Percentiles rank a stretch among this genome's conserved stretches.
These are phyloP conservation scores for Cytospora paraplurivora DNA, from an alignment of 2,329 filamentous ascomycete species.

Conservation along the genomic window DNA sequence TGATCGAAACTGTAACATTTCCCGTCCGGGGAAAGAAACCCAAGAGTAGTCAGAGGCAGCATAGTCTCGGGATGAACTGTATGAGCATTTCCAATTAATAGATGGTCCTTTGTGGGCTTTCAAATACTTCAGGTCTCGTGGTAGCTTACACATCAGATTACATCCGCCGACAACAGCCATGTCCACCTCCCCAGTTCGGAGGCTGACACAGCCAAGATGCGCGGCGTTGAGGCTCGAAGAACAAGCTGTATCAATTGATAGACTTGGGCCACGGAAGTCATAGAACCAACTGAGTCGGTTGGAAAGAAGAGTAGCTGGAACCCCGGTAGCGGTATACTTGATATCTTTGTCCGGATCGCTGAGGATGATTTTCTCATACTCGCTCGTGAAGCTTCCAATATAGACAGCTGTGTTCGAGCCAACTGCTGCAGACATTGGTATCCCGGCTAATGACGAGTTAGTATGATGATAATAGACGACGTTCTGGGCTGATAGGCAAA, in stretches of 20 bases:
- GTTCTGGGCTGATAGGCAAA: not conserved
- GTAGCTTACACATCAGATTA: not conserved
- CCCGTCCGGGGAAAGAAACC: constrained; percentile 54
- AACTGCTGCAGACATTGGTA: not conserved
- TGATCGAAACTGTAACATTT: constrained; percentile 54
- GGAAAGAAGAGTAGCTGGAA: constrained; percentile 28
- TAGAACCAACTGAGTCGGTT: constrained; percentile 48
- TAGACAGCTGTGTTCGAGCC: constrained; percentile 29
- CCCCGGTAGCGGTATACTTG: constrained; percentile 40
- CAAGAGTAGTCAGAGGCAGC: constrained; percentile 56
- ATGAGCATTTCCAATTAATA: not conserved
- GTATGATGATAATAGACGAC: not conserved
- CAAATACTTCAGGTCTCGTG: not conserved
- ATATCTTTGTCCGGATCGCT: constrained; percentile 30
- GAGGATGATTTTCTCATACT: constrained; percentile 31
- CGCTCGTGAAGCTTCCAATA: constrained; percentile 34
- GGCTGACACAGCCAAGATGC: constrained; percentile 12
- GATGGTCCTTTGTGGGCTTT: not conserved
- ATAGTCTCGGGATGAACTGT: constrained; percentile 48
- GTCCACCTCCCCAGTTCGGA: constrained; percentile 9
- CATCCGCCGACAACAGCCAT: constrained; percentile 13
- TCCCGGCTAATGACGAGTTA: constrained; percentile 1
- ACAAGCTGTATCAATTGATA: constrained; percentile 45
- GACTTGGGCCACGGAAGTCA: constrained; percentile 41
- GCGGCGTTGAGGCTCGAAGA: constrained; percentile 31